Conservation (phyloP, 2,329 filamentous ascomycete species). For the Biscogniauxia marginata region DNA sequence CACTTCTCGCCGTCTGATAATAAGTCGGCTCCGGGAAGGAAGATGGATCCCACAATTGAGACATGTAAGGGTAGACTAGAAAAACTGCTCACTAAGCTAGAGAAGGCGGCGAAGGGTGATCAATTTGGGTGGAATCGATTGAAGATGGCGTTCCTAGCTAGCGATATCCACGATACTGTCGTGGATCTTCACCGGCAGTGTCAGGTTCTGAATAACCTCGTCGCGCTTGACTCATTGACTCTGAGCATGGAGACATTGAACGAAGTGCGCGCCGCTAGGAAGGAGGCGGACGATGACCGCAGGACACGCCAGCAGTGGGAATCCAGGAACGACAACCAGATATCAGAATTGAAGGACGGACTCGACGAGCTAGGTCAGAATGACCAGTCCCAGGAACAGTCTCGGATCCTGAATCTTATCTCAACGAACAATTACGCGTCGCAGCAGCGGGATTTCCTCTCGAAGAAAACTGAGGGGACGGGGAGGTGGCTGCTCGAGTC, state of each 20-base stretch:
- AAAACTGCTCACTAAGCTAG: not conserved
- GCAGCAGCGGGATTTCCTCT: slow-evolving; percentile 1
- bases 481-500: not conserved
- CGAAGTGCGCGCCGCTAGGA: not conserved
- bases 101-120: not conserved
- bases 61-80: not conserved
- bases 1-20: not conserved
- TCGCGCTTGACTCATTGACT: not conserved
- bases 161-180: not conserved
- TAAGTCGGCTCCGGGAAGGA: not conserved
- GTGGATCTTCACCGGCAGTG: not conserved
- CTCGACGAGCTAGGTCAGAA: not conserved
- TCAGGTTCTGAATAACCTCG: not conserved
- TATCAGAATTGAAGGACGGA: not conserved
- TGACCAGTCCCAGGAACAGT: not conserved
- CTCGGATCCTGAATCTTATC: not conserved
- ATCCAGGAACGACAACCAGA: not conserved
- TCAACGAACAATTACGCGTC: not conserved
- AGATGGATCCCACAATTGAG: not conserved
- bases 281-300: not conserved
- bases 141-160: not conserved
- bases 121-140: not conserved
- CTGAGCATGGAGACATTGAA: not conserved
- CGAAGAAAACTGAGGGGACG: not conserved
- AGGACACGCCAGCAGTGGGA: not conserved